Base-by-base conservation (phyloP, 140 eudicot genomes). In the Erigeron philadelphicus region DNA sequence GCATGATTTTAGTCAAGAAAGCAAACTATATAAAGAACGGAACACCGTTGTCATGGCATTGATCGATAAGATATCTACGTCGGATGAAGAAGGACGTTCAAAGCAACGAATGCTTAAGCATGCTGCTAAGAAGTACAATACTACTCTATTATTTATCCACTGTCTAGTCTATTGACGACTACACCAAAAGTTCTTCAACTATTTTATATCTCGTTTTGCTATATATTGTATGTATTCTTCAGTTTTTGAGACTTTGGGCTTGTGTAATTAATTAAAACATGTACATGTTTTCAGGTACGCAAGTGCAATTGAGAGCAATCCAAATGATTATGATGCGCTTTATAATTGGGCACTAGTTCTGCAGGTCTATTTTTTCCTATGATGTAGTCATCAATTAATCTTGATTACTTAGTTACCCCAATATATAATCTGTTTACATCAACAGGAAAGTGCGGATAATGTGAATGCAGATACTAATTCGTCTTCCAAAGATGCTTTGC, bases 321-420 rank as follows among this genome's bases (percentile, higher is more conserved):
- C 95, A 58, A 95, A 84, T 38, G 98, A 93, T 74, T 86, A 83
- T 68, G 98, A 93, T 83, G 96, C 96, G 44, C 87, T 93, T 56
- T 93, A 93, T 79, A 89, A 93, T 77, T 93, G 98, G 98, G 98
- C 98, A 19, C 74, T 93, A 23, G 96, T 93, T 79, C 98, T 93
- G 81, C 98, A 90, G 96, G 97, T 90, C 71, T 67, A 76, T 45
- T 61, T 35, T 41, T 38, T 10, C 40, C 59, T 16, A 31, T n/a
- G n/a, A 18, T 73, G 13, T 41, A 12, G 43, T 73, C 23, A 17
- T 13, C 21, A 63, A 41, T 16, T 5, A 58, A 46, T 9, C 11
- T 11, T 0, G 62, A 53, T 47, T 75, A 35, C 42, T 35, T 67
- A 67, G 15, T 11, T 45, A 45, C 49, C 60, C n/a, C 17, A 11